Conservation (phyloP, 1,139 yeast genomes). For the Sugiyamaella grinbergsii region DNA sequence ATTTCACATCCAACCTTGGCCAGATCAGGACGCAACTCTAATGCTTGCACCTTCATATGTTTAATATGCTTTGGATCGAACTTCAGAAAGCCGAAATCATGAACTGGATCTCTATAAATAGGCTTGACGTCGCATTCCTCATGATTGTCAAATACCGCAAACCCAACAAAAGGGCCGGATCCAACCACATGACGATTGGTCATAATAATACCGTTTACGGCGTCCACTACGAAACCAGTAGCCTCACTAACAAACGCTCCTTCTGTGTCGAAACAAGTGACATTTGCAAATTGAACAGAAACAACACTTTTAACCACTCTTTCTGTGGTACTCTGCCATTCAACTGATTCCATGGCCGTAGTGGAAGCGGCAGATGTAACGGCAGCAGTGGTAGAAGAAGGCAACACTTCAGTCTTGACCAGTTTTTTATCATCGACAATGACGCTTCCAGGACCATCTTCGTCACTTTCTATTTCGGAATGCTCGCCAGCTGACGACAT, state of each 20-base stretch:
- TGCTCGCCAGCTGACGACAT: constrained; percentile 6
- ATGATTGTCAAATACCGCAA: constrained; percentile 90
- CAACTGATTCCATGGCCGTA: constrained; percentile 33
- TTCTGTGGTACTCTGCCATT: constrained; percentile 83
- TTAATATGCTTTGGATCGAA: constrained; percentile 73
- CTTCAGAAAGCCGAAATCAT: constrained; percentile 85
- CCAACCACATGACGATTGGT: constrained; percentile 96
- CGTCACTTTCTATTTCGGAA: constrained; percentile 7
- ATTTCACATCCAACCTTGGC: constrained; percentile 91
- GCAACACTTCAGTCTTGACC: constrained; percentile 10
- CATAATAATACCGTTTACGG: constrained; percentile 74
- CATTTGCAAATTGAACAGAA: constrained; percentile 84
- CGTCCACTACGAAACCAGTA: constrained; percentile 93
- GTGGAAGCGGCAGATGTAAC: constrained; percentile 5
- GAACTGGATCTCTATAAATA: constrained; percentile 56
- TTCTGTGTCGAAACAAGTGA: constrained; percentile 86
- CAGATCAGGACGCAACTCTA: constrained; percentile 73
- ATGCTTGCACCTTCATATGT: constrained; percentile 68
- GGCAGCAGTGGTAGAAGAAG: constrained; percentile 8
- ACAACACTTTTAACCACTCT: constrained; percentile 85
- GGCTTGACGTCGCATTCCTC: constrained; percentile 90
- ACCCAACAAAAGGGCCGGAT: constrained; percentile 90
- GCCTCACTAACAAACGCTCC: constrained; percentile 83
- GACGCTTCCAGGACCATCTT: not conserved
- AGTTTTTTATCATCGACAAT: constrained; percentile 5